Percentiles rank a stretch among this genome's conserved stretches.
These are phyloP conservation scores for Metschnikowia picachoensis DNA, from an alignment of 805 yeast species.

Conservation along the genomic window DNA sequence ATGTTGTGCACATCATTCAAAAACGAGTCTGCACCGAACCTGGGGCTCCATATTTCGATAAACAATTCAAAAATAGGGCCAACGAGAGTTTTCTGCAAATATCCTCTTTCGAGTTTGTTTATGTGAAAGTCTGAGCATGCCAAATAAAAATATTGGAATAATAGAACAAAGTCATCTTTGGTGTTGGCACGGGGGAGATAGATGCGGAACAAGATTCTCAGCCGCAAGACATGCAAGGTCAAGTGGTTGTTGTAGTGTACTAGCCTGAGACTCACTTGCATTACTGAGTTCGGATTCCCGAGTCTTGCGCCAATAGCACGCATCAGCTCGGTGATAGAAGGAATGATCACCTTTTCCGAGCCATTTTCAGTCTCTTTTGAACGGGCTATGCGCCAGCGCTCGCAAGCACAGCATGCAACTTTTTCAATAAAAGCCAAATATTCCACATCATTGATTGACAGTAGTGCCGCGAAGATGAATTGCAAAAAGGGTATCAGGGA, in stretches of 20 bases:
- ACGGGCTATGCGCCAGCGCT: not conserved
- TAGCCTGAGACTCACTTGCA: slow-evolving; percentile 20
- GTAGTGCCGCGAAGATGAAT: not conserved
- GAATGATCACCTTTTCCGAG: not conserved
- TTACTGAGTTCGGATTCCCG: not conserved
- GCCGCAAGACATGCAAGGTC: slow-evolving; percentile 15
- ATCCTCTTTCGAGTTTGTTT: slow-evolving; percentile 16
- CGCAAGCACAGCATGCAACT: not conserved
- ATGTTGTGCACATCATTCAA: not conserved
- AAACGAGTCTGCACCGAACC: not conserved
- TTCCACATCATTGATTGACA: not conserved
- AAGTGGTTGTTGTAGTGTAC: slow-evolving; percentile 19
- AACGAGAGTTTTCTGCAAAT: slow-evolving; percentile 15
- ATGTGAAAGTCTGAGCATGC: slow-evolving; percentile 29
- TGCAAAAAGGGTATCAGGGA: slow-evolving; percentile 1
- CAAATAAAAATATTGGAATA: slow-evolving; percentile 15
- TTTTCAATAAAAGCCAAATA: slow-evolving; percentile 1
- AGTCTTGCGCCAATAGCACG: slow-evolving; percentile 7
- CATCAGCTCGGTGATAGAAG: not conserved
- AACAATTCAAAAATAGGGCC: slow-evolving; percentile 17
- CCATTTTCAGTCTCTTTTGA: too few relatives aligned
- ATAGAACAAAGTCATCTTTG: not conserved
- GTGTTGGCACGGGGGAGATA: not conserved
- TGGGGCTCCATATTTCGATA: slow-evolving; percentile 1
- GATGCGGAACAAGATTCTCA: slow-evolving; percentile 19